Evolutionary conservation across 805 yeast species (phyloP), one percentile per base, ranked within the genome.

Genomic region (Saccharomycopsis sp.): DNA sequence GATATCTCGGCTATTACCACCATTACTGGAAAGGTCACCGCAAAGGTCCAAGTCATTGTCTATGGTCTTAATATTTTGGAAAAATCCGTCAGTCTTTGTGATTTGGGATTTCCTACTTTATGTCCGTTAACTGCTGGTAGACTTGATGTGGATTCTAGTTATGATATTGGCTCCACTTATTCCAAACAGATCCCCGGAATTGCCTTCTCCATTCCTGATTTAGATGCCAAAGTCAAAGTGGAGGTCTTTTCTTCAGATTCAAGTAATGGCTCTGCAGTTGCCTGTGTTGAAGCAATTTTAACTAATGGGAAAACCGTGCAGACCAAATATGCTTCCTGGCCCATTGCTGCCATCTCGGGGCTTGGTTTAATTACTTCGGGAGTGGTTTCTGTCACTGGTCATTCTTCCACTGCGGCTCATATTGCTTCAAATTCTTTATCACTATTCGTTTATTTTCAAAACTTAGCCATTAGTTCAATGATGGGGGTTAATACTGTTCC

Each of bases 341-440:
- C 95, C 8, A 81, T 92, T 50, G 97, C 96, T 3, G 89, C 86
- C 18, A 72, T 92, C 32, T 75, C 96, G 3, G 94, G 95, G 36
- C 58, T 85, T 34, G 97, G 97, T 45, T 72, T 92, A 36, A 58
- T 87, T 34, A 80, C 94, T 3, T 83, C 96, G 1, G 95, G 95
- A 19, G 71, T 86, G 41, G 76, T 86, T 27, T 84, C 95, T 0
- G 76, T 87, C 31, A 69, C 81, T 49, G 96, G 97, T 9, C 92
- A 88, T 57, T 78, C 92, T 15, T 76, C 79, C 46, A 89, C 96
- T 1, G 95, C 98, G 2, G 88, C 96, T 3, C 97, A 92, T 58
- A 87, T 92, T 55, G 95, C 96, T n/a, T 82, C 96, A 14, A 92
- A 92, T 63, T 80, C 95, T 14, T 79, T 89, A 56, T 84, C 96